A percentile compares a stretch with the other conserved stretches of the same genome.
These are phyloP conservation scores for Suillus plorans DNA, from an alignment of 768 basidiomycete species.

Conservation along the genomic window DNA sequence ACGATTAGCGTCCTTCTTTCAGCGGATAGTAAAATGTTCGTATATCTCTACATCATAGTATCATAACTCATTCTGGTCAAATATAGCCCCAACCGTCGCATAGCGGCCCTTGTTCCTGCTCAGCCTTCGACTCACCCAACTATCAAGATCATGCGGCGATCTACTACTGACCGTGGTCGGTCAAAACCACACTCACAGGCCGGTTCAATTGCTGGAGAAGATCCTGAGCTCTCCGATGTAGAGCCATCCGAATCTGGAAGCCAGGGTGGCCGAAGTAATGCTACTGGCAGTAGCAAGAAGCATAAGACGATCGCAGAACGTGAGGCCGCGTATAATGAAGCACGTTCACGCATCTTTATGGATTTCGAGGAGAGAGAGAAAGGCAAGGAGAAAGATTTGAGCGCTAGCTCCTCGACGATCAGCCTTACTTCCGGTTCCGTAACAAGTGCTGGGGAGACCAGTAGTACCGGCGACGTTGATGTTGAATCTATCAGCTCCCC, in stretches of 20 bases:
- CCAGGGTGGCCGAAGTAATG: slow-evolving; percentile 64
- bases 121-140: slow-evolving; percentile 71
- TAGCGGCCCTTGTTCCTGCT: slow-evolving; percentile 76
- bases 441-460: slow-evolving; percentile 52
- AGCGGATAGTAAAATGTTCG: slow-evolving; percentile 75
- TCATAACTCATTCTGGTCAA: slow-evolving; percentile 16
- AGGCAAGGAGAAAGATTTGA: slow-evolving; percentile 69
- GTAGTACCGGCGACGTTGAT: slow-evolving; percentile 64
- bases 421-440: slow-evolving; percentile 71
- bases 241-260: slow-evolving; percentile 84
- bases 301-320: slow-evolving; percentile 81
- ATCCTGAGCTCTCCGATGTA: slow-evolving; percentile 72
- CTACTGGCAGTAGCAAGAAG: slow-evolving; percentile 63
- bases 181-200: slow-evolving; percentile 67
- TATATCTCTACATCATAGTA: slow-evolving; percentile 10
- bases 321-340: slow-evolving; percentile 87
- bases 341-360: slow-evolving; percentile 85
- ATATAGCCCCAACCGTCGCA: slow-evolving; percentile 62
- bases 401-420: slow-evolving; percentile 72
- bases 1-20: slow-evolving; percentile 56
- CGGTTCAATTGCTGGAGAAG: slow-evolving; percentile 72
- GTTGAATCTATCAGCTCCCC: slow-evolving; percentile 64
- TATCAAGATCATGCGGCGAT: slow-evolving; percentile 86
- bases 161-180: slow-evolving; percentile 49
- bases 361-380: slow-evolving; percentile 71